Evolutionary conservation across 176 grass and related monocot genomes (phyloP).

Genomic region (Phyllostachys edulis): DNA sequence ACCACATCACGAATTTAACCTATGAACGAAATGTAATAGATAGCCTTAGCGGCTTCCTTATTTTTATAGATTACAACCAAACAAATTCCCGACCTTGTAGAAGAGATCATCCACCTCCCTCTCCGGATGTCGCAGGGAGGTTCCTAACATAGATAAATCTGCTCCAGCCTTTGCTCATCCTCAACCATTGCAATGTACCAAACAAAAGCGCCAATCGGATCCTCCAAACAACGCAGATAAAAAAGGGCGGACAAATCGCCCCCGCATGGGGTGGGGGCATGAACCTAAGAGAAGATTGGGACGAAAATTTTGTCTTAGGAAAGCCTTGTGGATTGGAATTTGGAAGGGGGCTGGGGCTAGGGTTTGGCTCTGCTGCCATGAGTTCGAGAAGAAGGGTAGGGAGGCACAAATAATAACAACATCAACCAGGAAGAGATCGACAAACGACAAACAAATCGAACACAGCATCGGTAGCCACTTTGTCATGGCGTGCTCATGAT

Average conservation of each 20-base stretch:
- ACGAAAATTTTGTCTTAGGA: background rate
- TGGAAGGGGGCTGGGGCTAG: background rate
- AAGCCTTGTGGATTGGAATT: background rate
- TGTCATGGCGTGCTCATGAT: no score
- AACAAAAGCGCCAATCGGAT: background rate
- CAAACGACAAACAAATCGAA: no score
- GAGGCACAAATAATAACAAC: no score
- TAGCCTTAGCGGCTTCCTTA: no score
- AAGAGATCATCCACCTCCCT: no score
- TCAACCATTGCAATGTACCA: constrained; percentile 16
- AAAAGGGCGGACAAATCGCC: background rate
- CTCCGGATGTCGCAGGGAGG: constrained; percentile 87
- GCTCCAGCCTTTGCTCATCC: constrained; percentile 82
- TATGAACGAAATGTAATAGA: no score
- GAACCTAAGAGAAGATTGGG: background rate
- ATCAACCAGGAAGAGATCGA: no score
- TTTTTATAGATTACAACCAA: no score
- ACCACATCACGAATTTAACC: no score
- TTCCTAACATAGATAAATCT: constrained; percentile 89
- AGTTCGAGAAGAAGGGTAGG: background rate
- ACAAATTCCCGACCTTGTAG: no score
- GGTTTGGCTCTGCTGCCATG: constrained; percentile 35
- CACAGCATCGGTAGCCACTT: no score
- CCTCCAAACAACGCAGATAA: background rate
- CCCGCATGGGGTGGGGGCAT: background rate